Percentiles rank a stretch among this genome's conserved stretches.
These are phyloP conservation scores for Tolypocladium paradoxum DNA, from an alignment of 2,329 filamentous ascomycete species.

Conservation along the genomic window DNA sequence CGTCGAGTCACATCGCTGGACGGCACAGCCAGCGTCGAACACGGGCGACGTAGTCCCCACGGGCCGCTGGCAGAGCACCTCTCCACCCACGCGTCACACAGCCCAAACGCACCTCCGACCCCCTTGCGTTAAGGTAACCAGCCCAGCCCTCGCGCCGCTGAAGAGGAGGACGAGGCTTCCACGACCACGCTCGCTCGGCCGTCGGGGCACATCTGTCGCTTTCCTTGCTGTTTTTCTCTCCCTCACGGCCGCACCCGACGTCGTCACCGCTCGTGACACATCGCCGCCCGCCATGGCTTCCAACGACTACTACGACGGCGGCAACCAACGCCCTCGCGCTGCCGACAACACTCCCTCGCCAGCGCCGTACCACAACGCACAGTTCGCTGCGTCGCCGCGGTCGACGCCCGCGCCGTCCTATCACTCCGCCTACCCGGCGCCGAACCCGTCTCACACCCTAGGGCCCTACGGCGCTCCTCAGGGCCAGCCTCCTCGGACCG, in stretches of 20 bases:
- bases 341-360: constrained; percentile 14
- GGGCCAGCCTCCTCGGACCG: constrained; percentile 23
- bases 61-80: too few species aligned
- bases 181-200: background rate
- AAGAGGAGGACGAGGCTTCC: background rate
- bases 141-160: background rate
- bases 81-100: background rate
- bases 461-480: constrained; percentile 18
- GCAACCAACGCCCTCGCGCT: constrained; percentile 23
- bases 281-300: constrained; percentile 40
- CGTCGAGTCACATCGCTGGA: background rate
- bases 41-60: background rate
- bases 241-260: background rate
- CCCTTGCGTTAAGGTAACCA: background rate
- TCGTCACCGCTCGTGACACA: constrained; percentile 1
- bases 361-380: constrained; percentile 28
- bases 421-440: constrained; percentile 12
- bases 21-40: background rate
- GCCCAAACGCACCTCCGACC: background rate
- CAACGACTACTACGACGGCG: constrained; percentile 55
- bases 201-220: background rate
- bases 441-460: constrained; percentile 6
- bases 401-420: constrained; percentile 28
- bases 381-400: constrained; percentile 29
- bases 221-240: background rate